Base-by-base conservation (phyloP, 2,329 filamentous ascomycete species). In the Macrophomina phaseolina region DNA sequence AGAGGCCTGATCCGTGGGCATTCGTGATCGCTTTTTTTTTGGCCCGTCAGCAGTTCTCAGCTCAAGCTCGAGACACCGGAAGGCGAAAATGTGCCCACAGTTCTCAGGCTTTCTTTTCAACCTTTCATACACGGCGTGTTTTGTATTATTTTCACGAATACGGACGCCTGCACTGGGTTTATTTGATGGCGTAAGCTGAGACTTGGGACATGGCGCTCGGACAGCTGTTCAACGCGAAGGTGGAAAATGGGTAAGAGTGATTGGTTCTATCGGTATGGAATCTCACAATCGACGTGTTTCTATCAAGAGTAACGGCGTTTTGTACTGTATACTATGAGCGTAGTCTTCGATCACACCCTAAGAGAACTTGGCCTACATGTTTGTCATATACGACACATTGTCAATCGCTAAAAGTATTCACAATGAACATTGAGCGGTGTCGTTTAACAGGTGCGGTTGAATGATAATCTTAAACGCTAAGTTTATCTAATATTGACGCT, bases 91-190 rank as follows among this genome's bases (percentile, higher is more conserved):
- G 5, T 12, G 9, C 28, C 28, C 23, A 3, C 23, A 23, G 23
- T 46, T 61, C 40, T 46, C 48, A 32, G 4, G 7, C 8, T 48
- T 28, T 36, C 18, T 28, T 51, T 45, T 32, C 18, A n/a, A 16
- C 2, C 28, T 61, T 28, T 38, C 14, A 28, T n/a, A 8, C 8
- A 28, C 9, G 32, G 46, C n/a, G 16, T 32, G 45, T 32, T 28
- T 28, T 62, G 58, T 62, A 62, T 36, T 62, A 62, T 49, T 42
- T 36, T 61, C 56, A 62, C 3, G 45, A 32, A 28, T 38, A 36
- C 23, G 56, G 30, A 61, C 42, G 28, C 30, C 2, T 16, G 42
- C 58, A 49, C 30, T n/a, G 16, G 28, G 14, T 48, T 23, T 48
- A 5, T 14, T 48, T 36, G 16, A n/a, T 32, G 45, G 58, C 58